Evolutionary conservation across 768 basidiomycete species (phyloP).

Genomic region (Sarcodon aspratus): DNA sequence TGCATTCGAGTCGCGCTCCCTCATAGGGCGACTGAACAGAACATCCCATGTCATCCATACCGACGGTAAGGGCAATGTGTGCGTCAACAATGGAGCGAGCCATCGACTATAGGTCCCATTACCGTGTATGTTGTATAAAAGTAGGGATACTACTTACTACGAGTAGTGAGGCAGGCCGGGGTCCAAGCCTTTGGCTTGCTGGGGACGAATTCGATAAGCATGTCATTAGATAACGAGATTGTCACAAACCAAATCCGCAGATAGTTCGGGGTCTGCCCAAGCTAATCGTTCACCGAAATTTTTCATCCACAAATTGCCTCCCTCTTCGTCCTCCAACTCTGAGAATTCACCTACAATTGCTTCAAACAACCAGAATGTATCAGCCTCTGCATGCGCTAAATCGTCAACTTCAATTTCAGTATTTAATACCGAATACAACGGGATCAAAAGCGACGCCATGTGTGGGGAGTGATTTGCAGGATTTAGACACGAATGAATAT

Average conservation of each 20-base stretch:
- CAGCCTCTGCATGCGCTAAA: constrained; percentile 60
- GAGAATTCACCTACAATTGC: constrained; percentile 60
- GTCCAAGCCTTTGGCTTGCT: constrained; percentile 58
- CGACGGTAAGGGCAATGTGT: constrained; percentile 55
- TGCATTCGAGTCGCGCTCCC: constrained; percentile 38
- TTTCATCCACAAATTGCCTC: constrained; percentile 48
- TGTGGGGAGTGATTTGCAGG: constrained; percentile 61
- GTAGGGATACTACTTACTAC: constrained; percentile 36
- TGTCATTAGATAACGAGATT: neutral
- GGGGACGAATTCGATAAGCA: constrained; percentile 2
- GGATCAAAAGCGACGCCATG: constrained; percentile 57
- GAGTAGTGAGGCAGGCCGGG: constrained; percentile 71
- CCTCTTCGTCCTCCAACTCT: constrained; percentile 63
- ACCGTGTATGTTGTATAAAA: neutral
- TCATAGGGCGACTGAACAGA: constrained; percentile 47
- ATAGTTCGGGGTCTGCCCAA: constrained; percentile 57
- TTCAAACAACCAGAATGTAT: constrained; percentile 77
- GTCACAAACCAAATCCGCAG: constrained; percentile 40
- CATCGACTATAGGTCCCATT: constrained; percentile 40
- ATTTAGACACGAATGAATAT: constrained; percentile 60
- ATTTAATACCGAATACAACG: constrained; percentile 49
- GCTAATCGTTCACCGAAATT: constrained; percentile 47
- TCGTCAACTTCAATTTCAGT: constrained; percentile 55
- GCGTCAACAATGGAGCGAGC: constrained; percentile 60
- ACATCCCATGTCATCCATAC: constrained; percentile 62